Evolutionary conservation across 2,329 filamentous ascomycete species (phyloP), one percentile per base, ranked within the genome.

Genomic region (Colletotrichum sp.): DNA sequence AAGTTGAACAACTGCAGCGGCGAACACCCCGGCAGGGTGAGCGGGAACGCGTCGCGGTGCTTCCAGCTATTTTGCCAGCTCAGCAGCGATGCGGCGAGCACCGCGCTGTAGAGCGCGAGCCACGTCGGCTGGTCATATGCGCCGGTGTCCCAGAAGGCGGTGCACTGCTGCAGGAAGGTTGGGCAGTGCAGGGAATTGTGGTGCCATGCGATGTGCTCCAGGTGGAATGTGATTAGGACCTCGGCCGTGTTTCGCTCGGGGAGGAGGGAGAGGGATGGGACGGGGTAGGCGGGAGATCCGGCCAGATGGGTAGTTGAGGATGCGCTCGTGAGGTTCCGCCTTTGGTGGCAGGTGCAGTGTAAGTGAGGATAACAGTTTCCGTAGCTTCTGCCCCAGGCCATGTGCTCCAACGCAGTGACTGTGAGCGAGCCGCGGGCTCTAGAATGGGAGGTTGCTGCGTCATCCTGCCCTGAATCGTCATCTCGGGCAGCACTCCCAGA

Each of bases 261-360:
- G 44, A 52, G 44, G 4, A 21, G 44, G 3, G 44, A 1, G 44
- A 52, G 44, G 44, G 44, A 52, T 0, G 44, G n/a, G 6, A 13
- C 0, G 4, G n/a, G 4, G 6, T 52, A 52, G 6, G 3, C 7
- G 10, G 44, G 10, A 21, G 0, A 1, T 13, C 10, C 10, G 10
- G 6, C 7, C 2, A 52, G 6, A 21, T 2, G 3, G 13, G n/a
- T 9, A 16, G 36, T 52, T 13, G 44, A 52, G n/a, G 44, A 21
- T 21, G 44, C 0, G 44, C n/a, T 52, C 6, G n/a, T 21, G 44
- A 21, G 44, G 12, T 52, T 52, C n/a, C 44, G 6, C 12, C 44
- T 52, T 5, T 52, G 44, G 12, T 52, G 44, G 10, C 44, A 52
- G 10, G n/a, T 52, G n/a, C 44, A 52, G 44, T 52, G 44, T 52